Evolutionary conservation across 768 basidiomycete genomes (phyloP).

Genomic region (Lactarius hatsudake): DNA sequence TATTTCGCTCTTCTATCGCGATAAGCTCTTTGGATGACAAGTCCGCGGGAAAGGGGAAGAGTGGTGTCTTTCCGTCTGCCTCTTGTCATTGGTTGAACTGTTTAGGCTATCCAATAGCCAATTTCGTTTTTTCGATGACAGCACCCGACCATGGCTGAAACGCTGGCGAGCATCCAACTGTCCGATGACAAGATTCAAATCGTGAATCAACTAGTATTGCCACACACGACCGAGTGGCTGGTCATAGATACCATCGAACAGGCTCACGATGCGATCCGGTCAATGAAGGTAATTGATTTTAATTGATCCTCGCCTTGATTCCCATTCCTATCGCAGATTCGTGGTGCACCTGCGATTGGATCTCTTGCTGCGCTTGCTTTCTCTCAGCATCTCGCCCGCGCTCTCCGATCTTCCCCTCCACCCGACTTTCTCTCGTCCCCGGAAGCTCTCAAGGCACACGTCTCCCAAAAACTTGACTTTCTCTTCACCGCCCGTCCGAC

Average conservation of each 20-base stretch:
- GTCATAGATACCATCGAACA: slow-evolving; percentile 70
- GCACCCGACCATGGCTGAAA: slow-evolving; percentile 25
- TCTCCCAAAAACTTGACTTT: slow-evolving; percentile 61
- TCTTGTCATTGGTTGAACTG: slow-evolving; percentile 18
- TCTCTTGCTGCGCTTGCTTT: slow-evolving; percentile 85
- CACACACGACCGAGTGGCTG: slow-evolving; percentile 66
- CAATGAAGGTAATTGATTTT: slow-evolving; percentile 74
- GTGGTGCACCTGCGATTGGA: slow-evolving; percentile 94
- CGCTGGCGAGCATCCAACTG: slow-evolving; percentile 41
- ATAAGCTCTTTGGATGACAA: slow-evolving; percentile 24
- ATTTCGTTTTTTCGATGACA: slow-evolving; percentile 7
- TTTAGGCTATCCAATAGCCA: slow-evolving; percentile 6
- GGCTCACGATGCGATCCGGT: slow-evolving; percentile 91
- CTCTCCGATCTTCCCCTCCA: slow-evolving; percentile 43
- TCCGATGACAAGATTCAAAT: slow-evolving; percentile 68
- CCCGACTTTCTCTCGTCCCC: slow-evolving; percentile 59
- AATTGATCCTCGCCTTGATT: neutral
- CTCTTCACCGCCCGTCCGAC: slow-evolving; percentile 91
- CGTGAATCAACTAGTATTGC: slow-evolving; percentile 85
- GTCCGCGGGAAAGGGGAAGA: slow-evolving; percentile 20
- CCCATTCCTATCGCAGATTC: slow-evolving; percentile 46
- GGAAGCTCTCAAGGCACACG: slow-evolving; percentile 48
- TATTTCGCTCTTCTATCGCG: slow-evolving; percentile 26
- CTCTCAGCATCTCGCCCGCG: slow-evolving; percentile 58
- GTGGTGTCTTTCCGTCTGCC: slow-evolving; percentile 26